Percentiles rank a stretch among this genome's conserved stretches.
Conservation (phyloP, 2,329 filamentous ascomycete genomes). For the Phialophora expanda region DNA sequence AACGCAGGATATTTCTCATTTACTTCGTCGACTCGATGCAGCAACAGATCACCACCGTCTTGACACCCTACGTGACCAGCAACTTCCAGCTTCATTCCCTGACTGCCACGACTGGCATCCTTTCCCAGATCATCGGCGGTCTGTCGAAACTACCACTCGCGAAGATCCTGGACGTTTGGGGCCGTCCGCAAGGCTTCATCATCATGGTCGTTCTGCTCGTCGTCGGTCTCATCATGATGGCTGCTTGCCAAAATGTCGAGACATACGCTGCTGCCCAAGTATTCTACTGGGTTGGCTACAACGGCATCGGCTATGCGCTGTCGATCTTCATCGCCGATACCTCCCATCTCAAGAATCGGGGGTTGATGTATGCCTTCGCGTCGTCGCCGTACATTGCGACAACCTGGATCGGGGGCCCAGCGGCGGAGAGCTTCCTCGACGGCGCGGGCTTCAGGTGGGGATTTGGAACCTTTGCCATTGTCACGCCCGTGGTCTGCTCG, state of each 20-base stretch:
- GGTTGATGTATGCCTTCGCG: constrained; percentile 63
- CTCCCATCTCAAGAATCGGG: constrained; percentile 64
- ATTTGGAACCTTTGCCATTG: constrained; percentile 65
- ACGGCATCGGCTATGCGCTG: constrained; percentile 61
- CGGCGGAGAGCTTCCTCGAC: constrained; percentile 55
- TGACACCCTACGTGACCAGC: constrained; percentile 59
- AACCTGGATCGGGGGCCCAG: constrained; percentile 60
- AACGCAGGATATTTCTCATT: constrained; percentile 50
- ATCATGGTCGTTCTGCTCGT: constrained; percentile 53
- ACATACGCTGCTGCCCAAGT: constrained; percentile 66
- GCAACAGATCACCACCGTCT: constrained; percentile 48
- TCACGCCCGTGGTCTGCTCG: constrained; percentile 60
- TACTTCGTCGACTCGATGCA: constrained; percentile 55
- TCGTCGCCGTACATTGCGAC: constrained; percentile 64
- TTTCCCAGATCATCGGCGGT: constrained; percentile 62
- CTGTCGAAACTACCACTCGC: constrained; percentile 63
- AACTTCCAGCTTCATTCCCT: constrained; percentile 58
- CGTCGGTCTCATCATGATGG: constrained; percentile 63
- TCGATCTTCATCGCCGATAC: constrained; percentile 68
- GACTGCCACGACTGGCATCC: constrained; percentile 58
- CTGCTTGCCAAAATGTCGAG: constrained; percentile 61
- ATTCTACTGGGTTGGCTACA: constrained; percentile 62
- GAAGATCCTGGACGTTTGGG: constrained; percentile 68
- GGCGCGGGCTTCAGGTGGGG: constrained; percentile 64
- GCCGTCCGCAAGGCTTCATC: constrained; percentile 61